phyloP scores from a whole-genome alignment of 441 rosid genomes.

The Mallotus repandus region DNA sequence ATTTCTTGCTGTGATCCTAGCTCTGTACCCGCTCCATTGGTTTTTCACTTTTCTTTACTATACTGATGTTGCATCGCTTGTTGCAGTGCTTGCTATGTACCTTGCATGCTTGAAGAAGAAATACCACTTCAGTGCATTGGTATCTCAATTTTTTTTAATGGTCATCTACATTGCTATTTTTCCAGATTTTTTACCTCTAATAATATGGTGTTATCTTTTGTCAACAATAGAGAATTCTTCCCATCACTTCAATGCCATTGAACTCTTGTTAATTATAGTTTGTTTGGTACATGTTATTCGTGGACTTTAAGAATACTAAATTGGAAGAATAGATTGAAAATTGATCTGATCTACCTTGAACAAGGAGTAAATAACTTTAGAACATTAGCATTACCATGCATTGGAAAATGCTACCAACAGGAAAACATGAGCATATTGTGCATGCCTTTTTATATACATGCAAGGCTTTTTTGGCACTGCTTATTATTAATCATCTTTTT shows the following conservation, averaged over 20 bases:
- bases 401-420: background rate
- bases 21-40: conserved; percentile 90
- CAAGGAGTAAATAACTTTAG: background rate
- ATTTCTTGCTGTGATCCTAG: conserved; percentile 50
- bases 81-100: conserved; percentile 84
- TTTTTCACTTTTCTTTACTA: conserved; percentile 93
- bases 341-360: background rate
- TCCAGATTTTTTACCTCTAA: conserved; percentile 4
- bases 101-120: conserved; percentile 75
- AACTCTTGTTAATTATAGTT: background rate
- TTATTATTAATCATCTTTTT: background rate
- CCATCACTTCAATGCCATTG: background rate
- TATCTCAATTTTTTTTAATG: conserved; percentile 24
- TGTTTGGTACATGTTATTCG: background rate
- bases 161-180: conserved; percentile 5
- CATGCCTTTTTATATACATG: background rate
- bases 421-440: background rate
- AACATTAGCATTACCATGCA: background rate
- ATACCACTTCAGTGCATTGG: conserved; percentile 76
- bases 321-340: background rate
- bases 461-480: background rate
- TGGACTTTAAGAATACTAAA: background rate
- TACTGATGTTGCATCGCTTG: conserved; percentile 89
- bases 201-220: background rate
- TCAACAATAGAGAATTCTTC: background rate